Conservation (phyloP, 2,329 filamentous ascomycete species). For the Aspergillus hiratsukae region DNA sequence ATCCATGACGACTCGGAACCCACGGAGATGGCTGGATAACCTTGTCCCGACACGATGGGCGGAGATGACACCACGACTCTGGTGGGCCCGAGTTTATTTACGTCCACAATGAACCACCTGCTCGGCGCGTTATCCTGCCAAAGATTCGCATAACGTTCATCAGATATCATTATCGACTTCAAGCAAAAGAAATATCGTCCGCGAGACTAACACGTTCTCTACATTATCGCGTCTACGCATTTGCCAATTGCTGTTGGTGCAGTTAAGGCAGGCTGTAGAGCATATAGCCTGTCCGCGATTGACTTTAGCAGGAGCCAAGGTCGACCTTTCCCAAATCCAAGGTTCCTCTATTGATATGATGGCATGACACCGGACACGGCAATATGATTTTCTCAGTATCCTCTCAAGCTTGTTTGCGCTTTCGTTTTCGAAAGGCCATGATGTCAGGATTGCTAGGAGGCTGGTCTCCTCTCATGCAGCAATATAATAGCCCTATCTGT, state of each 20-base stretch:
- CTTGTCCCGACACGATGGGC: neutral
- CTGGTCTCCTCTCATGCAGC: neutral
- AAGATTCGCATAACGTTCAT: neutral
- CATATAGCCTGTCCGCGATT: neutral
- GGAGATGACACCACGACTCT: neutral
- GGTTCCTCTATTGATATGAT: neutral
- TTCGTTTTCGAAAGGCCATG: conserved; percentile 3
- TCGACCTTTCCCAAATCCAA: neutral
- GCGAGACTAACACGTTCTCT: too few relatives aligned
- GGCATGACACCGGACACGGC: neutral
- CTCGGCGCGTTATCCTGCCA: neutral
- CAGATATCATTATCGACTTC: neutral
- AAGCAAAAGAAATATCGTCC: neutral
- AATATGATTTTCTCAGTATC: neutral
- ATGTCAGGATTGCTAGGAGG: conserved; percentile 14
- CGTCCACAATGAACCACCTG: neutral
- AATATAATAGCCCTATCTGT: neutral
- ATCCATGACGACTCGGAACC: neutral
- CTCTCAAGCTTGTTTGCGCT: neutral
- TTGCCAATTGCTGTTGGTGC: neutral
- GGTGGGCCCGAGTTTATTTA: neutral
- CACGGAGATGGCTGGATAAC: neutral
- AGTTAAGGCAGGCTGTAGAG: neutral
- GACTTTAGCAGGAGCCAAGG: neutral
- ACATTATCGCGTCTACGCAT: neutral